Evolutionary conservation across 1,284 basidiomycete genomes (phyloP).

Genomic region (Cryptococcus sp.): DNA sequence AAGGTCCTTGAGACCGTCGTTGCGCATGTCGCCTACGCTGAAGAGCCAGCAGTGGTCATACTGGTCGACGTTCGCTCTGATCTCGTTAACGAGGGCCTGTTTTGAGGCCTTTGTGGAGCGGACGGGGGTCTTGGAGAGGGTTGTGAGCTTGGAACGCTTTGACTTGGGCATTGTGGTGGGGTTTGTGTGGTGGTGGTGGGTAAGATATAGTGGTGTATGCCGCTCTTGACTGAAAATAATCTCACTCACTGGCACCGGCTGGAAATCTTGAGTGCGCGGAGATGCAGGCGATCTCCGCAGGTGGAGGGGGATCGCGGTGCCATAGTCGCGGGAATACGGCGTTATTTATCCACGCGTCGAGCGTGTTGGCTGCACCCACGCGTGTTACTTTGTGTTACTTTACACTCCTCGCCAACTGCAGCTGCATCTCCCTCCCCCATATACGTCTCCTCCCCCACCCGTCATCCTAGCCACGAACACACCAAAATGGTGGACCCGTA

Average conservation of each 20-base stretch:
- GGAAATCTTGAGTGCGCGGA: background rate
- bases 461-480: too few species aligned
- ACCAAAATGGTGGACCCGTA: too few species aligned
- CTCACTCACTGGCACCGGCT: background rate
- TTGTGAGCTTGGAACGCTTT: conserved; percentile 72
- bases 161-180: conserved; percentile 73
- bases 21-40: conserved; percentile 90
- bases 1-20: conserved; percentile 89
- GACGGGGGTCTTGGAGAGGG: conserved; percentile 55
- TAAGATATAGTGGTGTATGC: background rate
- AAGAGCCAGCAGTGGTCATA: conserved; percentile 96
- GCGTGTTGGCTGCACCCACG: too few species aligned
- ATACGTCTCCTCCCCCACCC: too few species aligned
- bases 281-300: background rate
- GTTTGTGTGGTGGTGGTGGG: background rate
- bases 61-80: conserved; percentile 63
- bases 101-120: conserved; percentile 67
- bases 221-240: background rate
- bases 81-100: conserved; percentile 73
- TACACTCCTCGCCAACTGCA: too few species aligned
- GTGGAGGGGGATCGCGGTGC: conserved; percentile 1
- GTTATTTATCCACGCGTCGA: too few species aligned
- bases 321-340: too few species aligned
- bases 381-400: too few species aligned
- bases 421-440: too few species aligned